Conservation (phyloP, 2,329 filamentous ascomycete species). For the Cylindrodendrum hubeiense region DNA sequence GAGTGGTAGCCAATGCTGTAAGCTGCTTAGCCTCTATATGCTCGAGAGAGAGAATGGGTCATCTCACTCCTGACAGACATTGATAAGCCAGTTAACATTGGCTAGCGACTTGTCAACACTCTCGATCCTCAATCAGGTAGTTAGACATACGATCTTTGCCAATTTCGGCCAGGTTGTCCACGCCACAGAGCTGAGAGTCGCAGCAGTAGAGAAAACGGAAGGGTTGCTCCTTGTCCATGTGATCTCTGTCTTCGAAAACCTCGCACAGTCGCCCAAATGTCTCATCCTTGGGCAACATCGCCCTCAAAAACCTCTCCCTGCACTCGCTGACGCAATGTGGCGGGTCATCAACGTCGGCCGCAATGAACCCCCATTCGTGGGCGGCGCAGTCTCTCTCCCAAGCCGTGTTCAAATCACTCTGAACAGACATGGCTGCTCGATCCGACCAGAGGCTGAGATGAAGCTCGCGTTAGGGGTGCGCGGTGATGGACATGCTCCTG, state of each 20-base stretch:
- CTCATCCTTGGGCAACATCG: slow-evolving; percentile 43
- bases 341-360: slow-evolving; percentile 46
- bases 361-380: slow-evolving; percentile 47
- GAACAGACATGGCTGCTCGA: slow-evolving; percentile 20
- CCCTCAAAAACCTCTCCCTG: slow-evolving; percentile 47
- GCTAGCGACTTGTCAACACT: slow-evolving; percentile 51
- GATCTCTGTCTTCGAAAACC: slow-evolving; percentile 43
- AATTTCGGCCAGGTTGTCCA: slow-evolving; percentile 48
- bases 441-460: neutral
- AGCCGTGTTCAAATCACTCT: neutral
- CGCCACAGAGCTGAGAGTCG: slow-evolving; percentile 63
- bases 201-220: slow-evolving; percentile 65
- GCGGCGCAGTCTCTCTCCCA: slow-evolving; percentile 34
- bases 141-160: slow-evolving; percentile 59
- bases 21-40: slow-evolving; percentile 18
- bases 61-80: slow-evolving; percentile 62
- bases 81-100: slow-evolving; percentile 64
- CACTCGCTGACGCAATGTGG: slow-evolving; percentile 52
- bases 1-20: slow-evolving; percentile 43
- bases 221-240: slow-evolving; percentile 41
- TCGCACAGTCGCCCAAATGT: slow-evolving; percentile 50
- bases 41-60: neutral
- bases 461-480: slow-evolving; percentile 17
- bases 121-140: neutral
- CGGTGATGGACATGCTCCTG: slow-evolving; percentile 29